These are phyloP conservation scores for Penicillium cosmopolitanum DNA, from an alignment of 495 filamentous ascomycete species.

Conservation along the genomic window DNA sequence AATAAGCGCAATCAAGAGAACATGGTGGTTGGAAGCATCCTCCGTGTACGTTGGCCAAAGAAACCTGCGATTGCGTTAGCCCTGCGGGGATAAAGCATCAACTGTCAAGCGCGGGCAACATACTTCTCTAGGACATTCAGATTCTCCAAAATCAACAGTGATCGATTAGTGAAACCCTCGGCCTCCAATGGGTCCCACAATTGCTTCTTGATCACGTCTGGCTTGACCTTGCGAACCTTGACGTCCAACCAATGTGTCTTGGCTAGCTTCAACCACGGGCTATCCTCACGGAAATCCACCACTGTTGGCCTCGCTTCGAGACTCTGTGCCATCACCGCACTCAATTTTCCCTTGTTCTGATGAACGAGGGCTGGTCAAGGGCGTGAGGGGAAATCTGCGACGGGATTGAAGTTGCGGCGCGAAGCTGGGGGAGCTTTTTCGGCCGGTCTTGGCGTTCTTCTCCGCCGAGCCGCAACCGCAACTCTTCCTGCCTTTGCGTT, in stretches of 20 bases:
- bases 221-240: conserved; percentile 75
- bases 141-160: conserved; percentile 83
- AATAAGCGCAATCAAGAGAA: conserved; percentile 81
- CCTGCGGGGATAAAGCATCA: conserved; percentile 10
- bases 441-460: conserved; percentile 33
- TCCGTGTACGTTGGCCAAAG: conserved; percentile 94
- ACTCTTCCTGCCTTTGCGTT: conserved; percentile 10
- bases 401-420: conserved; percentile 27
- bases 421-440: conserved; percentile 35
- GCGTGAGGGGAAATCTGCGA: conserved; percentile 34
- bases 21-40: conserved; percentile 86
- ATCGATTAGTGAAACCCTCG: conserved; percentile 73
- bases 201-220: conserved; percentile 81
- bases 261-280: conserved; percentile 80
- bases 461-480: conserved; percentile 32
- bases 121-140: conserved; percentile 89
- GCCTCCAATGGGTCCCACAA: conserved; percentile 91
- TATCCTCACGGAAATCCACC: conserved; percentile 76
- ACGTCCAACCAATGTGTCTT: conserved; percentile 80
- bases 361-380: conserved; percentile 34
- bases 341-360: conserved; percentile 34
- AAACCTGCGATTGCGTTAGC: conserved; percentile 59
- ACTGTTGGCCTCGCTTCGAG: conserved; percentile 60
- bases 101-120: conserved; percentile 16
- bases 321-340: conserved; percentile 49